These are phyloP conservation scores for Rutstroemia sp. DNA, from an alignment of 2,329 filamentous ascomycete species.

Conservation along the genomic window DNA sequence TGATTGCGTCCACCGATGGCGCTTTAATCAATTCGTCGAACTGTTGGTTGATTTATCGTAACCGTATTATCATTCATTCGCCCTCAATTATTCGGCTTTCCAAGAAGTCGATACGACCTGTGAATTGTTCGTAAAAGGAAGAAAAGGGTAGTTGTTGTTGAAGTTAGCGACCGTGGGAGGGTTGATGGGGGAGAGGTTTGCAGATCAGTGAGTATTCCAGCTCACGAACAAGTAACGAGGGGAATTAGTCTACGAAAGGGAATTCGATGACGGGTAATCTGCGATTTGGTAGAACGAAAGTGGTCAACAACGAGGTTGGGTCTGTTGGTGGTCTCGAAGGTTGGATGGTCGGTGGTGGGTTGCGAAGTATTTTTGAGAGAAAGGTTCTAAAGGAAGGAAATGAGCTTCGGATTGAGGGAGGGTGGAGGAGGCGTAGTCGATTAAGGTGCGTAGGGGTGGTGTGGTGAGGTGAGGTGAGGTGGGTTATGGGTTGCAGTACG, in stretches of 20 bases:
- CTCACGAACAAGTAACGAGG: constrained; percentile 5
- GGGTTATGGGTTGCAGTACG: too few species aligned
- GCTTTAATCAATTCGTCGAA: not conserved
- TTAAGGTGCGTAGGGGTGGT: too few species aligned
- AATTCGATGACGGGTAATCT: not conserved
- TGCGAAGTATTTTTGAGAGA: not conserved
- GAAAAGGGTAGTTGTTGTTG: not conserved
- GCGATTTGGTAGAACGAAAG: not conserved
- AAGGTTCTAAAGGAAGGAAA: not conserved
- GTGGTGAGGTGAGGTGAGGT: too few species aligned
- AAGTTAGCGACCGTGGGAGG: constrained; percentile 4
- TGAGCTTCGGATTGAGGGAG: not conserved
- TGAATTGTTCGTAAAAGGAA: not conserved
- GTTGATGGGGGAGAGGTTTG: not conserved
- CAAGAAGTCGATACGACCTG: not conserved
- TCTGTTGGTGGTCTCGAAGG: constrained; percentile 1
- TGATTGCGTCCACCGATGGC: not conserved
- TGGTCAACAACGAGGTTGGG: constrained; percentile 1
- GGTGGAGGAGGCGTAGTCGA: too few species aligned
- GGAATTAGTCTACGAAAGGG: constrained; percentile 2
- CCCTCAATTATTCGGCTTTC: not conserved
- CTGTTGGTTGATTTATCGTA: not conserved
- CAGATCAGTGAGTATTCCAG: not conserved
- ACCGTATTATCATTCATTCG: not conserved
- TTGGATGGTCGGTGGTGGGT: not conserved